Evolutionary conservation across 1,284 basidiomycete species (phyloP), one percentile per base, ranked within the genome.

Genomic region (Sanghuangporus weigelae): DNA sequence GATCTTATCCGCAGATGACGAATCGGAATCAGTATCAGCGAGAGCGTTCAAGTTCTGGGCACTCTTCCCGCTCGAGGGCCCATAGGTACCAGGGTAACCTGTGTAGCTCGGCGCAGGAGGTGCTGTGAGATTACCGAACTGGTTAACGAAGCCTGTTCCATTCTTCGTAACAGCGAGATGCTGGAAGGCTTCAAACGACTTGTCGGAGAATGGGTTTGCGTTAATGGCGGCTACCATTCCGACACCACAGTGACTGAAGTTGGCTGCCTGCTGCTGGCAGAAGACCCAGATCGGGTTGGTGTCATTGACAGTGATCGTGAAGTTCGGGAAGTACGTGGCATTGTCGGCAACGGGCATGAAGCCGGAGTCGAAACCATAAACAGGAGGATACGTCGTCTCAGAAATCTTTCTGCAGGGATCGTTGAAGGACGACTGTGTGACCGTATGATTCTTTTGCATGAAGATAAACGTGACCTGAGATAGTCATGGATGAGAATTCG

Each of bases 221-320:
- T 83, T 84, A 72, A 81, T 77, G 10, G 77, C 70, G 67, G 83
- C 82, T 66, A 84, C 82, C 82, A 84, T 84, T 42, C 80, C 81
- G 5, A 70, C 63, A 11, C 68, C 71, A 66, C 80, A 82, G 68
- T 82, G 81, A 7, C 62, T 62, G 31, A 60, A 60, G 44, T 64
- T 59, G 40, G 60, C 57, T 49, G 63, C 71, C 70, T 8, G 69
- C 68, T 81, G 79, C 0, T 73, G 72, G 67, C 81, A 83, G 74
- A 77, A 83, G 11, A 75, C 78, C 81, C 81, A 82, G 68, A 81
- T 81, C 3, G 81, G 79, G 8, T 75, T 73, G 10, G 78, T 81
- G 57, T 66, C 67, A 56, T 75, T 74, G 58, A 70, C 64, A 1
- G 56, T 67, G 49, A 70, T 66, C 36, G 56, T 64, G 63, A 67